Conservation (phyloP, 2,329 filamentous ascomycete genomes). For the Fusarium algeriense region DNA sequence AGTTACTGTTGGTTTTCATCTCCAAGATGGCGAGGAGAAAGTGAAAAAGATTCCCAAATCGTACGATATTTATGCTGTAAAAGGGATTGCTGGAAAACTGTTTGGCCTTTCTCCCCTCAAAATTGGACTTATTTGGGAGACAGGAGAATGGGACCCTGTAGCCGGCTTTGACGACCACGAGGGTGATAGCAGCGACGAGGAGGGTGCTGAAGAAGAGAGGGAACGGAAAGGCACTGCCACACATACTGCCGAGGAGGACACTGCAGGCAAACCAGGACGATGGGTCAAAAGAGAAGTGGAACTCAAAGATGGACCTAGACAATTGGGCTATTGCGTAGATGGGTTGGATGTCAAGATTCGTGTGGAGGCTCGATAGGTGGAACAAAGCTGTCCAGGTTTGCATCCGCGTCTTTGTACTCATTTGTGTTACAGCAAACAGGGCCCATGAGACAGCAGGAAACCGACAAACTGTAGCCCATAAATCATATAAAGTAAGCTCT, state of each 20-base stretch:
- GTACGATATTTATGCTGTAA: conserved; percentile 84
- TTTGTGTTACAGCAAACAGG: conserved; percentile 25
- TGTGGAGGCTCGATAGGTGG: conserved; percentile 65
- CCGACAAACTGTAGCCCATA: conserved; percentile 1
- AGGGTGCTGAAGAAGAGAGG: conserved; percentile 57
- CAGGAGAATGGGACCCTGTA: conserved; percentile 88
- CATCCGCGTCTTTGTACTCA: conserved; percentile 10
- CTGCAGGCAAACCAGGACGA: conserved; percentile 59
- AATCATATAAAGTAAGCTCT: conserved; percentile 10
- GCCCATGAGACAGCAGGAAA: neutral
- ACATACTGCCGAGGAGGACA: conserved; percentile 45
- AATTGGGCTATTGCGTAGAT: conserved; percentile 87
- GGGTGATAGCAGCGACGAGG: conserved; percentile 65
- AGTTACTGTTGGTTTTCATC: conserved; percentile 70
- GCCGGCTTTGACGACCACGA: conserved; percentile 71
- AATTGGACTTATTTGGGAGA: conserved; percentile 84
- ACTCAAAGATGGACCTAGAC: conserved; percentile 81
- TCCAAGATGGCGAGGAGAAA: conserved; percentile 45
- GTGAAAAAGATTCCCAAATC: conserved; percentile 75
- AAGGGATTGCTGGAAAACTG: conserved; percentile 80
- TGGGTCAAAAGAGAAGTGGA: conserved; percentile 85
- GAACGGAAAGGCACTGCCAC: conserved; percentile 33
- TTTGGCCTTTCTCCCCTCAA: conserved; percentile 74
- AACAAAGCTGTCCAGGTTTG: conserved; percentile 1
- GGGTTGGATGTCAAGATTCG: conserved; percentile 76